phyloP scores from a whole-genome alignment of 1,284 basidiomycete species.

The Irpex sp. region DNA sequence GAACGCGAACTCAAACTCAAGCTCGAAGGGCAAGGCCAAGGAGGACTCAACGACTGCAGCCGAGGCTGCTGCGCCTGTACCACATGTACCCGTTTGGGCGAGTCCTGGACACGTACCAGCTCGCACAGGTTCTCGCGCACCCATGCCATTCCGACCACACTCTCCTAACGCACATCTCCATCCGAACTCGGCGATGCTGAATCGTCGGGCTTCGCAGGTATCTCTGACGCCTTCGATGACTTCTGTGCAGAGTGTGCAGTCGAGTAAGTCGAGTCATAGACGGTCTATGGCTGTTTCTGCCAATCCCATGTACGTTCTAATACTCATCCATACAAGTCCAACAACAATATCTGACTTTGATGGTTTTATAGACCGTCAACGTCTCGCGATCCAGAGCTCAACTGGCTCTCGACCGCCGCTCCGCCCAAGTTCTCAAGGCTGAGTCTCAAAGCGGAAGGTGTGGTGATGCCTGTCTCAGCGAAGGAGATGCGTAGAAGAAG shows the following conservation, averaged over 20 bases:
- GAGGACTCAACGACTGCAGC: background rate
- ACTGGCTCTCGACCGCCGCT: constrained; percentile 38
- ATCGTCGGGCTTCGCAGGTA: background rate
- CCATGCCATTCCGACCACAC: background rate
- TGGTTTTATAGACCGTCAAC: constrained; percentile 12
- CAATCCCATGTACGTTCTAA: background rate
- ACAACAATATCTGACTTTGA: background rate
- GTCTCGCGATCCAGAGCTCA: constrained; percentile 23
- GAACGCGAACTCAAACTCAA: background rate
- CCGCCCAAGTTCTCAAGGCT: constrained; percentile 43
- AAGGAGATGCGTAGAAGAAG: constrained; percentile 16
- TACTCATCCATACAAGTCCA: background rate
- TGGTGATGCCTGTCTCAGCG: constrained; percentile 43
- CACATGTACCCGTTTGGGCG: background rate
- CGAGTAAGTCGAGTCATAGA: background rate
- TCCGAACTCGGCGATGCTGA: background rate
- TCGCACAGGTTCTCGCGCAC: background rate
- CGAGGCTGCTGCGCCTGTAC: background rate
- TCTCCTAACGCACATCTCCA: background rate
- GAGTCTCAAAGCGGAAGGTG: constrained; percentile 33
- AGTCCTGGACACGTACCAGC: background rate
- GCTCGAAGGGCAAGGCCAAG: background rate
- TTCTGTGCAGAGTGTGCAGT: background rate
- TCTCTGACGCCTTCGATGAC: background rate
- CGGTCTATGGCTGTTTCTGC: background rate